A percentile compares a stretch with the other conserved stretches of the same genome.
phyloP scores from a whole-genome alignment of 2,329 filamentous ascomycete species.

The Calycina herbarum region DNA sequence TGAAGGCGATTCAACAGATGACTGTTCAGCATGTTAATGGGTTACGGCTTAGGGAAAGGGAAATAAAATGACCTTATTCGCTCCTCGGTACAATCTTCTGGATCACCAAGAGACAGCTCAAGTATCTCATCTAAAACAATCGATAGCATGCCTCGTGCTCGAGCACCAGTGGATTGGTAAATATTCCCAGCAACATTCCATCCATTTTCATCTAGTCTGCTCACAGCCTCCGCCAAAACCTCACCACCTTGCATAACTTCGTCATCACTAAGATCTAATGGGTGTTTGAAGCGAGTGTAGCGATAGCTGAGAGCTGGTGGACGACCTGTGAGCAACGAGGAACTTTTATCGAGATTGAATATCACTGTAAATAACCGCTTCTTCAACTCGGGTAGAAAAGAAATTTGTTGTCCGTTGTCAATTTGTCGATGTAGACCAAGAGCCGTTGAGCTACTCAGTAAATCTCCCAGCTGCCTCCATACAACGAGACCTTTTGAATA shows the following conservation, averaged over 20 bases:
- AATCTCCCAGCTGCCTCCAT: slow-evolving; percentile 43
- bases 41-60: not conserved
- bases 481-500: slow-evolving; percentile 38
- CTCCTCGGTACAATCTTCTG: slow-evolving; percentile 24
- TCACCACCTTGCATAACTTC: slow-evolving; percentile 46
- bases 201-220: slow-evolving; percentile 47
- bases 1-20: slow-evolving; percentile 31
- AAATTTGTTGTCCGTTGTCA: slow-evolving; percentile 21
- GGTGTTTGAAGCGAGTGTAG: slow-evolving; percentile 54
- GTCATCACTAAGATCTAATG: slow-evolving; percentile 55
- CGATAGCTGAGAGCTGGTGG: slow-evolving; percentile 54
- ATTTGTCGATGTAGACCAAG: slow-evolving; percentile 34
- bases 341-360: slow-evolving; percentile 50
- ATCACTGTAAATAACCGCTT: slow-evolving; percentile 40
- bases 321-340: slow-evolving; percentile 53
- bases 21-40: slow-evolving; percentile 14
- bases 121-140: slow-evolving; percentile 58
- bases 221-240: slow-evolving; percentile 42
- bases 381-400: slow-evolving; percentile 41
- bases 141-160: slow-evolving; percentile 50
- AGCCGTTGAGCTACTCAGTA: slow-evolving; percentile 37
- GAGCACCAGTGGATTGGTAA: slow-evolving; percentile 45
- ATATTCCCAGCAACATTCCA: slow-evolving; percentile 51
- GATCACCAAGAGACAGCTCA: slow-evolving; percentile 47
- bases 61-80: slow-evolving; percentile 24